phyloP scores from a whole-genome alignment of 2,329 filamentous ascomycete species.

The Cordyceps cicadae region DNA sequence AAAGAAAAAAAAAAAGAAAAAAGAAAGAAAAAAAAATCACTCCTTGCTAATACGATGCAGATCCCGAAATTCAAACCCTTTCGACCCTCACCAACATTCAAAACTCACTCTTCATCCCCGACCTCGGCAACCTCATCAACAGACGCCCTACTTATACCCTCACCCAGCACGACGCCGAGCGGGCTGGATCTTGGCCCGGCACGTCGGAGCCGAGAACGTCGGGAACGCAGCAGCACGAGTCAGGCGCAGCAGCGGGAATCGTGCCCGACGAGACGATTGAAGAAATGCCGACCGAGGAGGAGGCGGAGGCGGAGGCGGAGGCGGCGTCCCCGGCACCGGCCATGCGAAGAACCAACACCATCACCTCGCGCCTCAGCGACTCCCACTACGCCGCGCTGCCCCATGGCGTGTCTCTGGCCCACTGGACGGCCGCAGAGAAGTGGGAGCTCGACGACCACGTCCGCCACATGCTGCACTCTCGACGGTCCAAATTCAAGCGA shows the following conservation, averaged over 20 bases:
- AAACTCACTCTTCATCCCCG: constrained; percentile 79
- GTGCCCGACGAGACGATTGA: constrained; percentile 17
- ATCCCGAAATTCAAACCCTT: constrained; percentile 74
- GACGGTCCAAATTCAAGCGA: constrained; percentile 70
- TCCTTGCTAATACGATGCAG: constrained; percentile 36
- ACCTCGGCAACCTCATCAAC: constrained; percentile 68
- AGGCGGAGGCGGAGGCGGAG: constrained; percentile 1
- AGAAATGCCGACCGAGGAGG: constrained; percentile 17
- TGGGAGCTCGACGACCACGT: constrained; percentile 77
- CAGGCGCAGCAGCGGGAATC: constrained; percentile 16
- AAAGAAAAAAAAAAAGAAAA: too few relatives aligned
- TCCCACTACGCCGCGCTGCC: constrained; percentile 73
- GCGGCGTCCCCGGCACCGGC: constrained; percentile 15
- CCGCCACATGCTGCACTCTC: constrained; percentile 78
- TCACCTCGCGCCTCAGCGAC: constrained; percentile 60
- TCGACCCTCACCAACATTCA: constrained; percentile 83
- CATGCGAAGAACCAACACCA: constrained; percentile 42
- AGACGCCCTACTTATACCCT: constrained; percentile 71
- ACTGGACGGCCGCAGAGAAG: constrained; percentile 68
- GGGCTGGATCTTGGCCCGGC: constrained; percentile 4
- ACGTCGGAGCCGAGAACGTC: constrained; percentile 2
- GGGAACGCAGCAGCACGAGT: constrained; percentile 8
- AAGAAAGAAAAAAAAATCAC: too few relatives aligned
- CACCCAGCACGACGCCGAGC: constrained; percentile 34
- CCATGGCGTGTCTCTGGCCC: constrained; percentile 61